Evolutionary conservation across 306 rosid genomes (phyloP).

Genomic region (Quercus ilex): DNA sequence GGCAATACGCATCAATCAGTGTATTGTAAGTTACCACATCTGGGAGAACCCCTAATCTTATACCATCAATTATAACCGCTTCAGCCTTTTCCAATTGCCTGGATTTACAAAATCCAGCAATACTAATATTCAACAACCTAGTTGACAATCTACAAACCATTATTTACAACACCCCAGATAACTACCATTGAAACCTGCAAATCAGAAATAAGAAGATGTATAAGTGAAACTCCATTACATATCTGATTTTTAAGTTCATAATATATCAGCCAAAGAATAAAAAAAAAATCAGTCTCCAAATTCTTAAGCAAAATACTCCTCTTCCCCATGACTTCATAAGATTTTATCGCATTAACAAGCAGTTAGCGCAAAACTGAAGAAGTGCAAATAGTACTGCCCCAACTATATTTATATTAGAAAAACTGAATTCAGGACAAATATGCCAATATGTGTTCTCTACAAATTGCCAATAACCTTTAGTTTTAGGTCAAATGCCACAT

Average conservation of each 20-base stretch:
- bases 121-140: constrained; percentile 59
- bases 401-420: not conserved
- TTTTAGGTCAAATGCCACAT: too few species aligned
- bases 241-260: not conserved
- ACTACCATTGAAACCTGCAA: constrained; percentile 18
- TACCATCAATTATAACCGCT: constrained; percentile 48
- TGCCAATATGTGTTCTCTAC: not conserved
- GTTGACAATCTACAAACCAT: constrained; percentile 59
- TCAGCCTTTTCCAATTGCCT: constrained; percentile 54
- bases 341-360: not conserved
- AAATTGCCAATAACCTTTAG: not conserved
- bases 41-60: constrained; percentile 65
- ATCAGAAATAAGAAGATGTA: not conserved
- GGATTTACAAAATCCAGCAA: constrained; percentile 52
- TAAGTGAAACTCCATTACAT: not conserved
- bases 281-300: not conserved
- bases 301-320: not conserved
- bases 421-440: not conserved
- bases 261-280: not conserved
- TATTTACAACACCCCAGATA: constrained; percentile 26
- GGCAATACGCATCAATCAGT: constrained; percentile 64
- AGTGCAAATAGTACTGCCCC: not conserved
- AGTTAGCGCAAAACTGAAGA: not conserved
- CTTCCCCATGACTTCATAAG: not conserved
- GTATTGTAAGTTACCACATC: constrained; percentile 69